phyloP scores from a whole-genome alignment of 208 protist species.

The Borovskyia barvae region DNA sequence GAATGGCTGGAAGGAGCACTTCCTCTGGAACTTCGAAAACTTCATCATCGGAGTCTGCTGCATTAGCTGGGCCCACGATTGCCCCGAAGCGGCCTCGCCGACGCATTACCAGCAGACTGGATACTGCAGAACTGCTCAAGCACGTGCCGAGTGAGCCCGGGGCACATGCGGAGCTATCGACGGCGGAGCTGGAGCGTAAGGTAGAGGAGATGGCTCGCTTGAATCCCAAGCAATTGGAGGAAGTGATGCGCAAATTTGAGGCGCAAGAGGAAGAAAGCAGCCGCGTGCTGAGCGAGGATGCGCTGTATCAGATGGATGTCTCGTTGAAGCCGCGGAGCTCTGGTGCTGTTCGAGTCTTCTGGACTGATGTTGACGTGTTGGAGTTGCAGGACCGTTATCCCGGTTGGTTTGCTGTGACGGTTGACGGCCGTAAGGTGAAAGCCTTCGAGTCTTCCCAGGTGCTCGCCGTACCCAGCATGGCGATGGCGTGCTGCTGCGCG shows the following conservation, averaged over 20 bases:
- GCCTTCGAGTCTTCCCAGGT: constrained; percentile 79
- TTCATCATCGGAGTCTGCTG: not conserved
- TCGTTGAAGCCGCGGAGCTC: constrained; percentile 65
- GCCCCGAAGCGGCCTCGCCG: constrained; percentile 66
- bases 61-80: constrained; percentile 27
- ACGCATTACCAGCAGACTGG: constrained; percentile 50
- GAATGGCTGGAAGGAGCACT: no score
- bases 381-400: constrained; percentile 45
- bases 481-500: constrained; percentile 83
- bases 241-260: constrained; percentile 57
- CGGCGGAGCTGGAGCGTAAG: constrained; percentile 83
- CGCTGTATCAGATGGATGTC: constrained; percentile 91
- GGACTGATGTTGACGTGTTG: constrained; percentile 82
- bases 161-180: constrained; percentile 80
- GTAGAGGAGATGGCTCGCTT: constrained; percentile 74
- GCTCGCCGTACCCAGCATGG: constrained; percentile 81
- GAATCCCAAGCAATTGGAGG: constrained; percentile 69
- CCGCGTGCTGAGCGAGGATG: constrained; percentile 79
- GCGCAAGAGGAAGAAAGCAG: constrained; percentile 68
- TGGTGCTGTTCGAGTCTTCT: constrained; percentile 82
- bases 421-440: constrained; percentile 86
- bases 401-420: constrained; percentile 81
- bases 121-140: constrained; percentile 56
- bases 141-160: constrained; percentile 74
- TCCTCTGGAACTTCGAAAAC: no score